Evolutionary conservation across 148 eudicot species (phyloP), one percentile per base, ranked within the genome.

Genomic region (Rhododendron griersonianum): DNA sequence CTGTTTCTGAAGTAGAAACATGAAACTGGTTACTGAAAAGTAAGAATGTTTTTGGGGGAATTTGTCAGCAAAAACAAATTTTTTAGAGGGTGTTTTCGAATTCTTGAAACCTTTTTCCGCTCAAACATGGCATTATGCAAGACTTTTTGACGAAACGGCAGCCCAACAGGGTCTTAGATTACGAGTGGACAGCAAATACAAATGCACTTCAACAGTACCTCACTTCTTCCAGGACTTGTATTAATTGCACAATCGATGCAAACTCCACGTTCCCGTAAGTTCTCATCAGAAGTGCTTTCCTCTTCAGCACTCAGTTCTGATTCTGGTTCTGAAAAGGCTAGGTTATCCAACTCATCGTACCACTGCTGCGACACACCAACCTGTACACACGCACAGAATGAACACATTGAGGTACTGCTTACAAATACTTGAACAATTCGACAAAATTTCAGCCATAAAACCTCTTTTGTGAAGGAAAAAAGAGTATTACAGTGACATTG

Each of bases 151-250:
- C 74, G 1, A 67, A 65, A 67, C 4, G 5, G 35, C 33, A 28
- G 74, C 33, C 6, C 5, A 3, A 67, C 14, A 11, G 74, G 35
- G 15, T 67, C 33, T 67, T 25, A 67, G 74, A 67, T 67, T 67
- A 8, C 6, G 4, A 25, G 28, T 25, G 5, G 33, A 63, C 11
- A 67, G 74, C 28, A 3, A 67, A 25, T 67, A 11, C 23, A 53
- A 76, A 45, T 48, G 50, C 63, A 67, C 7, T 39, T 45, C 78
- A 81, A 25, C 75, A 86, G 76, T 93, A 97, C 99, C 98, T 98
- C 99, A 82, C 97, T 91, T 83, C 96, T 90, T 86, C 98, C 99
- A 15, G 99, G 99, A 85, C 98, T 95, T 48, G 97, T 93, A 74
- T 91, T 90, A 90, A 98, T 86, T 53, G 90, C 91, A 88, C 98